These are phyloP conservation scores for Chlorophyllum brunneum DNA, from an alignment of 768 basidiomycete genomes.

Conservation along the genomic window DNA sequence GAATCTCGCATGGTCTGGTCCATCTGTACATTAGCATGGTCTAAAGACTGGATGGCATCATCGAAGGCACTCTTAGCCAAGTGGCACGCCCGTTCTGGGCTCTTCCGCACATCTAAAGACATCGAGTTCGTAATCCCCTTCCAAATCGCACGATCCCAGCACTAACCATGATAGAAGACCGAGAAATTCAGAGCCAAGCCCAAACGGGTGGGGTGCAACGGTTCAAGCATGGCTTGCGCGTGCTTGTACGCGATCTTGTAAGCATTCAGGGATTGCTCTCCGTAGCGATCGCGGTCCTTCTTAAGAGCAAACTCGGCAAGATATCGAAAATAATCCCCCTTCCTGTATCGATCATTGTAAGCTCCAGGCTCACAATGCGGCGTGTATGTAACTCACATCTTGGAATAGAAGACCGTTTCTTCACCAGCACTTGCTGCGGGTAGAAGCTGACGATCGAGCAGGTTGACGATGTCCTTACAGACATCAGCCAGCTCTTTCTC, in stretches of 20 bases:
- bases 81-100: conserved; percentile 83
- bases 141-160: neutral
- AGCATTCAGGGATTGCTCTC: conserved; percentile 74
- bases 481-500: conserved; percentile 72
- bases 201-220: conserved; percentile 82
- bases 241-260: conserved; percentile 87
- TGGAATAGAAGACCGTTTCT: conserved; percentile 86
- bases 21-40: conserved; percentile 30
- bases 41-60: conserved; percentile 73
- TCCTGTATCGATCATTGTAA: conserved; percentile 18
- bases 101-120: conserved; percentile 64
- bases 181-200: conserved; percentile 90
- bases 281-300: conserved; percentile 63
- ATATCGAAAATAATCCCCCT: conserved; percentile 88
- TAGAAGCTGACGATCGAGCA: conserved; percentile 52
- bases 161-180: conserved; percentile 77
- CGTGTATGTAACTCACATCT: conserved; percentile 54
- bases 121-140: neutral
- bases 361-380: neutral
- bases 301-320: conserved; percentile 81
- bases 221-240: conserved; percentile 66
- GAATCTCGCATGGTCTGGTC: conserved; percentile 60
- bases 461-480: conserved; percentile 74
- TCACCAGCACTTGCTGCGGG: conserved; percentile 65
- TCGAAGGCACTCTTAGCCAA: conserved; percentile 92